phyloP scores from a whole-genome alignment of 179 eudicot species.

The Patellifolia procumbens region DNA sequence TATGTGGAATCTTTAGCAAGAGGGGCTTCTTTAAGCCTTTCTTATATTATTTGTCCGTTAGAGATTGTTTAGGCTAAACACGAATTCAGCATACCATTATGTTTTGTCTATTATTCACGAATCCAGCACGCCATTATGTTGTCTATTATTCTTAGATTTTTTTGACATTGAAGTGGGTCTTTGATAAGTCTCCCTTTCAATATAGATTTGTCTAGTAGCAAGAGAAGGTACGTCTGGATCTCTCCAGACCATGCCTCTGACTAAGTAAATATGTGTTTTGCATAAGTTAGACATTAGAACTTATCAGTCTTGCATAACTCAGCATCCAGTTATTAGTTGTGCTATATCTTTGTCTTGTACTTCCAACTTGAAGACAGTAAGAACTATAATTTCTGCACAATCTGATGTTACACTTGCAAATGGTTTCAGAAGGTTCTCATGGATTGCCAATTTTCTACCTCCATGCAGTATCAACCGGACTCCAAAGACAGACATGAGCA shows the following conservation, averaged over 20 bases:
- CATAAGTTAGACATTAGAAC: neutral
- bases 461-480: constrained; percentile 45
- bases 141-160: neutral
- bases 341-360: neutral
- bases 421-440: constrained; percentile 35
- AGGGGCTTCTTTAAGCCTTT: neutral
- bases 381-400: constrained; percentile 5
- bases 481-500: constrained; percentile 42
- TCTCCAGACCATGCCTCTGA: neutral
- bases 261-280: neutral
- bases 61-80: neutral
- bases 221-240: neutral
- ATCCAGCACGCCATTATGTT: no score
- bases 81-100: neutral
- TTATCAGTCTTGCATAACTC: neutral
- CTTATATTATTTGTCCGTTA: neutral
- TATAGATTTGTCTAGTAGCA: neutral
- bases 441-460: constrained; percentile 40
- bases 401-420: constrained; percentile 10
- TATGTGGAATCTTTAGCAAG: neutral
- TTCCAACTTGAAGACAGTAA: neutral
- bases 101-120: neutral
- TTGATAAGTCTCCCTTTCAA: neutral
- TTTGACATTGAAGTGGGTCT: neutral
- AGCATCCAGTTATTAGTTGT: constrained; percentile 1